Base-by-base conservation (phyloP, 768 basidiomycete genomes). In the Suillus fuscotomentosus region DNA sequence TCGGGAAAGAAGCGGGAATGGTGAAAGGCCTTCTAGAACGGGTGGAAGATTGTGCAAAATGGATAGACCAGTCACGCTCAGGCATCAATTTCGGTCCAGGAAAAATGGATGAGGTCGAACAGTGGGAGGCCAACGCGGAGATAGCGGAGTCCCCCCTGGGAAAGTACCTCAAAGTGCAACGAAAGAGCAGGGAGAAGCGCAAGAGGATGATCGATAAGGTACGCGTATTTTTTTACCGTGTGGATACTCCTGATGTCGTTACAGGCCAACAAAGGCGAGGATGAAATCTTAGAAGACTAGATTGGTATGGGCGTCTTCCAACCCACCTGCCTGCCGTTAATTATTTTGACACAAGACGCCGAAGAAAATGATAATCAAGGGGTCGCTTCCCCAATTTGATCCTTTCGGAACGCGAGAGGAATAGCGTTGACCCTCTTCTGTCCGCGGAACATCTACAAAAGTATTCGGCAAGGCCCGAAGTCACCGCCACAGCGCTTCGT, bases 11-110 rank as follows among this genome's bases (percentile, higher is more conserved):
- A 65, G 80, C 82, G 1, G 82, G 80, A 3, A 68, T 81, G 45
- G 81, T 94, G 27, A 98, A 96, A 77, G 81, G 82, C 0, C 80
- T 99, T 14, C 79, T 97, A 60, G 97, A 98, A 72, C 88, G 94
- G 22, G 77, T 97, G 51, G 95, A 99, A 67, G 92, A 93, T 70
- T 94, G 91, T 66, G 82, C 83, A 15, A 83, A 79, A 65, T 98
- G 90, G 93, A 82, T 92, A 45, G 89, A 93, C 72, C 78, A 84
- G 71, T 83, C 80, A 71, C 81, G 97, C 63, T 86, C 85, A 63
- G 81, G 79, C 24, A 88, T 97, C 3, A 77, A 78, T 27, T 95
- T 99, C 69, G 84, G 86, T 4, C 97, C 97, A 2, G 87, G 85
- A 3, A 86, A 86, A 68, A 73, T 90, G 68, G 77, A 75, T 2